Evolutionary conservation across 73 alveolate species (phyloP).

Genomic region (Urostyla sp.): DNA sequence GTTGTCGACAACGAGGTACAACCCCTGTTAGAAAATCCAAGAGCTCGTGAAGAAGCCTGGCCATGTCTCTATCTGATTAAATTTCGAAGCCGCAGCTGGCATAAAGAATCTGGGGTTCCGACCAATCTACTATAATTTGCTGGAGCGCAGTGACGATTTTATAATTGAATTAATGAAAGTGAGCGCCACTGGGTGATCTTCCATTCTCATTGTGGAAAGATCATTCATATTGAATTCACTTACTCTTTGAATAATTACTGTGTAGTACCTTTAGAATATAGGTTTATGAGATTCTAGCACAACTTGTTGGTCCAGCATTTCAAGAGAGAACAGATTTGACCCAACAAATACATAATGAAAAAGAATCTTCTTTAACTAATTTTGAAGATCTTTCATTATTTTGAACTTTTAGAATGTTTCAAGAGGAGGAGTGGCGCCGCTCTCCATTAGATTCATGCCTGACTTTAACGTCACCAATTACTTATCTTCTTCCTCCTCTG

Average conservation of each 20-base stretch:
- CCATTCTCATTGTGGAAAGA: constrained; percentile 38
- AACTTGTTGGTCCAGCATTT: constrained; percentile 46
- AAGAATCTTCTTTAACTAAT: constrained; percentile 45
- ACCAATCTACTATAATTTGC: constrained; percentile 47
- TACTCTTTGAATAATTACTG: constrained; percentile 46
- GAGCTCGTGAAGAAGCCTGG: constrained; percentile 63
- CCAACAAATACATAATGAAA: constrained; percentile 51
- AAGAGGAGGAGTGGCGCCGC: constrained; percentile 40
- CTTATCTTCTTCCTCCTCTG: no score
- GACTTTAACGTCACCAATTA: no score
- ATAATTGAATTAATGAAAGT: constrained; percentile 46
- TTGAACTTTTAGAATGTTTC: constrained; percentile 57
- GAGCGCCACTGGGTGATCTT: constrained; percentile 56
- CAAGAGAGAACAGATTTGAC: constrained; percentile 48
- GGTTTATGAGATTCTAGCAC: constrained; percentile 47
- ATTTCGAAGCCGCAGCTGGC: constrained; percentile 41
- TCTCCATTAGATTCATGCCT: no score
- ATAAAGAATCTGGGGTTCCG: constrained; percentile 56
- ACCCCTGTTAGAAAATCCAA: constrained; percentile 49
- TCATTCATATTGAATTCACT: constrained; percentile 47
- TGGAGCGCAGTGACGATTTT: constrained; percentile 36
- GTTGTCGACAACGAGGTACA: constrained; percentile 40
- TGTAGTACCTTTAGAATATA: constrained; percentile 54
- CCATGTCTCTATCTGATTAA: constrained; percentile 53
- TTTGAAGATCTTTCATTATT: constrained; percentile 53